phyloP scores from a whole-genome alignment of 495 filamentous ascomycete genomes.

The Penicillium paxilli region DNA sequence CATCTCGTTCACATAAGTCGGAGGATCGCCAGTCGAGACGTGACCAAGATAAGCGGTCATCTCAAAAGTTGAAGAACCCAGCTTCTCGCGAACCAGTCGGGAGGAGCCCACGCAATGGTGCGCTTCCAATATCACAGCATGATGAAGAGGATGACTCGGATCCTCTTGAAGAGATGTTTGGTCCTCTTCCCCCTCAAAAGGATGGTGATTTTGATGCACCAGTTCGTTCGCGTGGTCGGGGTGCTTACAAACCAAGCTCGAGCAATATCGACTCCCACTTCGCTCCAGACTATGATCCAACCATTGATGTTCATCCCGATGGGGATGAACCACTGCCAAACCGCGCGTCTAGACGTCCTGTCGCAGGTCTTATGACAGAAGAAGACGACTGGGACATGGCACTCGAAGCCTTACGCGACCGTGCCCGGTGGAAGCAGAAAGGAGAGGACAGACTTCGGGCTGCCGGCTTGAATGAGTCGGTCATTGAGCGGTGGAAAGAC shows the following conservation, averaged over 20 bases:
- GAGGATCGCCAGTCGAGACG: constrained; percentile 9
- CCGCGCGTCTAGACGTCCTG: constrained; percentile 31
- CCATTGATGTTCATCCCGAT: constrained; percentile 61
- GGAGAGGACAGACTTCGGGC: constrained; percentile 75
- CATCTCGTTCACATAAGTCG: constrained; percentile 25
- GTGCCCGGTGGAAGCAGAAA: constrained; percentile 74
- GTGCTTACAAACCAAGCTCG: constrained; percentile 51
- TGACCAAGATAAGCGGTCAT: neutral
- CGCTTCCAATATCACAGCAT: neutral
- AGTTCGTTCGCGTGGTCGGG: constrained; percentile 74
- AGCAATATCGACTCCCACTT: constrained; percentile 83
- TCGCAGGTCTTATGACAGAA: constrained; percentile 43
- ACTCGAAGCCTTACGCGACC: constrained; percentile 77
- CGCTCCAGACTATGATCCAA: constrained; percentile 73
- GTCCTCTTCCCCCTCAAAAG: constrained; percentile 66
- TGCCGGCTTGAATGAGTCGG: constrained; percentile 77
- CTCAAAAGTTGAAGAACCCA: neutral
- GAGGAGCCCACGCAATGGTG: neutral
- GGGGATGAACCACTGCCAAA: constrained; percentile 36
- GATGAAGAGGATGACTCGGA: constrained; percentile 59
- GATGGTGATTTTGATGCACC: constrained; percentile 25
- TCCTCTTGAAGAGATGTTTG: constrained; percentile 76
- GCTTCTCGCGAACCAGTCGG: neutral
- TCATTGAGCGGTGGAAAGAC: constrained; percentile 77
- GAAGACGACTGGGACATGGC: constrained; percentile 81